These are phyloP conservation scores for Arctium minus DNA, from an alignment of 129 eudicot species.

Conservation along the genomic window DNA sequence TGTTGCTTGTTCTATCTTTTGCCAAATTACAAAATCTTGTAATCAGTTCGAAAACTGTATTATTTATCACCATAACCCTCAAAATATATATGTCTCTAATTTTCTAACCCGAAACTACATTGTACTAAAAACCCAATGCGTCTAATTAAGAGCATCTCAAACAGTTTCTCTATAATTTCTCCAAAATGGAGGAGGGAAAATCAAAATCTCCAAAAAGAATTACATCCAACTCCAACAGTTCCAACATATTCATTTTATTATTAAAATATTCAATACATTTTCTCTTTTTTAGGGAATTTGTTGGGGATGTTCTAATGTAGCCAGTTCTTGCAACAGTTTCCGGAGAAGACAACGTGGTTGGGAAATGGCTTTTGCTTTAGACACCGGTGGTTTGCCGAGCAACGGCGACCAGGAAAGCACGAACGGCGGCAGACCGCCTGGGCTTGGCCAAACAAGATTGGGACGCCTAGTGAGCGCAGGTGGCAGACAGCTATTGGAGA, in stretches of 20 bases:
- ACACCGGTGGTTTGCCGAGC: constrained; percentile 61
- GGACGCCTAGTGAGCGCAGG: constrained; percentile 79
- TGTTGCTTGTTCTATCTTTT: too few species aligned
- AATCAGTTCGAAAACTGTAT: too few species aligned
- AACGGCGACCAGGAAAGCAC: constrained; percentile 45
- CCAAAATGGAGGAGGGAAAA: too few species aligned
- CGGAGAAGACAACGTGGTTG: constrained; percentile 18
- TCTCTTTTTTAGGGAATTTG: background rate
- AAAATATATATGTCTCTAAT: too few species aligned
- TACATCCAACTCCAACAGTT: too few species aligned
- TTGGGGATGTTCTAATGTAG: background rate
- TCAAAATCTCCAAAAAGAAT: too few species aligned
- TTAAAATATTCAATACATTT: background rate
- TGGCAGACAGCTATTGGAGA: constrained; percentile 65
- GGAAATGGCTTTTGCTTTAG: constrained; percentile 59
- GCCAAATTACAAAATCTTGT: too few species aligned
- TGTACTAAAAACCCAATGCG: background rate
- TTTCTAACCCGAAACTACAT: background rate
- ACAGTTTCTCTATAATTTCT: too few species aligned
- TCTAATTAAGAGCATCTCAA: background rate
- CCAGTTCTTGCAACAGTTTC: constrained; percentile 34
- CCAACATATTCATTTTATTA: background rate
- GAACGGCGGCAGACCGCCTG: constrained; percentile 41
- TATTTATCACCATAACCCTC: too few species aligned
- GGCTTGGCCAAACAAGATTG: constrained; percentile 78